Evolutionary conservation across 2,329 filamentous ascomycete species (phyloP).

Genomic region (Botrytis sinoallii): DNA sequence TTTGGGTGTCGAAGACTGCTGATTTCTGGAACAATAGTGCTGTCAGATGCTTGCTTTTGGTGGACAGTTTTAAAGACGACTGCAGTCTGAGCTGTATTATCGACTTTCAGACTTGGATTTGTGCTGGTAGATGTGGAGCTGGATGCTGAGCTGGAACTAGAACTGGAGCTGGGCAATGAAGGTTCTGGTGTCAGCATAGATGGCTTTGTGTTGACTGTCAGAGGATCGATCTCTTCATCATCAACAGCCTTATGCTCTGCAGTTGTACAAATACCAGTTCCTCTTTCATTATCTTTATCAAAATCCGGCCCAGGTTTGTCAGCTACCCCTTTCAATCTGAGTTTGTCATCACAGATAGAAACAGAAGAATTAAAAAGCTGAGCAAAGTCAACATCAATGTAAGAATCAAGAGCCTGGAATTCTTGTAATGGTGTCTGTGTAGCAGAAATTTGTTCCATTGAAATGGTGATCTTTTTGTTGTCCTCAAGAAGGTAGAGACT

Average conservation of each 20-base stretch:
- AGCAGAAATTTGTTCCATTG: neutral
- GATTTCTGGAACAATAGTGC: neutral
- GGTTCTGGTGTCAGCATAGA: neutral
- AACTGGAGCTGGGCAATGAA: neutral
- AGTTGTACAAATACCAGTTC: neutral
- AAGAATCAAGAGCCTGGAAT: conserved; percentile 12
- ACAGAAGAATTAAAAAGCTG: conserved; percentile 2
- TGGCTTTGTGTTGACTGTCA: neutral
- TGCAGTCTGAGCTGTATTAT: neutral
- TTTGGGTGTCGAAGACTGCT: neutral
- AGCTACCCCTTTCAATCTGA: neutral
- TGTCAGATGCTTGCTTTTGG: neutral
- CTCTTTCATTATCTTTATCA: neutral
- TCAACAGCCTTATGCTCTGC: too few species aligned
- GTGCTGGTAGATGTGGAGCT: neutral
- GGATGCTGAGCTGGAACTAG: neutral
- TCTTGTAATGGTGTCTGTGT: neutral
- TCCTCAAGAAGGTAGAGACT: neutral
- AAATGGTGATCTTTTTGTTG: neutral
- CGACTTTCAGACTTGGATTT: neutral
- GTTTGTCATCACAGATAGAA: neutral
- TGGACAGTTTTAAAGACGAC: neutral
- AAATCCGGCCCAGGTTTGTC: neutral
- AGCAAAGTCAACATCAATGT: conserved; percentile 12
- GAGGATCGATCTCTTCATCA: neutral